phyloP scores from a whole-genome alignment of 2,329 filamentous ascomycete species.

The Clonostachys rosea region DNA sequence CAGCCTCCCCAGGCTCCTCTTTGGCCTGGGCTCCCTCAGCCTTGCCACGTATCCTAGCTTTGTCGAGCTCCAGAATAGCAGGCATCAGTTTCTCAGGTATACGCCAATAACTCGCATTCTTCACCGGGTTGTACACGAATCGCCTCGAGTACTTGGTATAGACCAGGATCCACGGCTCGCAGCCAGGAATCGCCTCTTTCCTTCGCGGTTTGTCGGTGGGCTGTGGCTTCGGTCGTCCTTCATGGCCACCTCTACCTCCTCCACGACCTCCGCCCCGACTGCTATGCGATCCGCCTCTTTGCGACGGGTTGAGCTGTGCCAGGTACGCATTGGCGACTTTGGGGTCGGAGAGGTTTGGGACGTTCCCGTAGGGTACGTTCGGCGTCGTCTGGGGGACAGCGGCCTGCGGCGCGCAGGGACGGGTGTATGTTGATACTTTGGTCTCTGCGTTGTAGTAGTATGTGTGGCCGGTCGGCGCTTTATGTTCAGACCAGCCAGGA shows the following conservation, averaged over 20 bases:
- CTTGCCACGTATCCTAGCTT: conserved; percentile 62
- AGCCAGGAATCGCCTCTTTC: conserved; percentile 73
- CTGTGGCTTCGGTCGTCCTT: conserved; percentile 59
- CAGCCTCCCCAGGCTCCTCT: background rate
- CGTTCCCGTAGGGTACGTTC: conserved; percentile 16
- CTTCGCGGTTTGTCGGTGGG: conserved; percentile 77
- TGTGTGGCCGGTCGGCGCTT: conserved; percentile 77
- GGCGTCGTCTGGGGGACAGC: conserved; percentile 14
- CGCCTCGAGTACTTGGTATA: conserved; percentile 84
- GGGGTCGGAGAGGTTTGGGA: conserved; percentile 44
- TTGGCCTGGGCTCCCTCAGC: conserved; percentile 19
- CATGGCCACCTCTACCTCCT: conserved; percentile 47
- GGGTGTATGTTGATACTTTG: conserved; percentile 82
- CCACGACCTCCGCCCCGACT: conserved; percentile 25
- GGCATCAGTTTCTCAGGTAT: conserved; percentile 84
- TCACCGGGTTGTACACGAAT: conserved; percentile 85
- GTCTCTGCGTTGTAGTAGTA: conserved; percentile 86
- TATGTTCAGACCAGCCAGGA: conserved; percentile 89
- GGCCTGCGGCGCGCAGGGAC: conserved; percentile 45
- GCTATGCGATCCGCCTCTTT: conserved; percentile 15
- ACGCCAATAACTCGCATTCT: conserved; percentile 90
- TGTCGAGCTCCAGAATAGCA: conserved; percentile 69
- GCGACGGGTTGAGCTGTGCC: conserved; percentile 41
- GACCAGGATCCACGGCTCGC: conserved; percentile 86
- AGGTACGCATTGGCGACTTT: conserved; percentile 57